Percentiles rank a stretch among this genome's conserved stretches.
These are phyloP conservation scores for Artemisia argyi DNA, from an alignment of 129 eudicot genomes.

Conservation along the genomic window DNA sequence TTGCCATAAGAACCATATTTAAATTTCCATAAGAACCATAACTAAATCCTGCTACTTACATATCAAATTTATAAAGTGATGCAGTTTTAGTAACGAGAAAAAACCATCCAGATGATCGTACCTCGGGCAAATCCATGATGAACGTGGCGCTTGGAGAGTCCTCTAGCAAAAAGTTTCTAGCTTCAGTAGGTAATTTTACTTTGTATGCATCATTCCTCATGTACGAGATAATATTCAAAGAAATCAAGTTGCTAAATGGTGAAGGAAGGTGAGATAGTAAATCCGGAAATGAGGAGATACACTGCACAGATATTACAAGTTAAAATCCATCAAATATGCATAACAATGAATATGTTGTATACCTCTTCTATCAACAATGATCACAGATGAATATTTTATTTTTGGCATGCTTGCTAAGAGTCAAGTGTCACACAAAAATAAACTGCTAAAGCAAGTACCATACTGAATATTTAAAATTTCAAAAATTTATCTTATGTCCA, in stretches of 20 bases:
- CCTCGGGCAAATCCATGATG: conserved; percentile 8
- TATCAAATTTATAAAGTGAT: too few relatives aligned
- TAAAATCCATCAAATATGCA: background rate
- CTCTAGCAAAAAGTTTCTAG: background rate
- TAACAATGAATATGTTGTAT: background rate
- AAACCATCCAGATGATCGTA: too few relatives aligned
- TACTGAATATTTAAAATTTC: too few relatives aligned
- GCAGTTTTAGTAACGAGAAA: too few relatives aligned
- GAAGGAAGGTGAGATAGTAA: conserved; percentile 19
- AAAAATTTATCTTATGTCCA: too few relatives aligned
- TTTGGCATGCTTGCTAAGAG: too few relatives aligned
- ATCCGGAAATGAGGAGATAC: conserved; percentile 12
- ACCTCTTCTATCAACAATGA: background rate
- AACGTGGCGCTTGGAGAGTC: conserved; percentile 10
- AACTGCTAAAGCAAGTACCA: too few relatives aligned
- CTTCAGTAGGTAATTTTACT: conserved; percentile 1
- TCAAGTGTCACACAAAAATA: too few relatives aligned
- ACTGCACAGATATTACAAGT: background rate
- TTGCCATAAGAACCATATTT: too few relatives aligned
- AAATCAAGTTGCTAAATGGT: conserved; percentile 14
- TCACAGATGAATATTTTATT: too few relatives aligned
- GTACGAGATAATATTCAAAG: background rate
- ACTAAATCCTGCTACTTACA: too few relatives aligned
- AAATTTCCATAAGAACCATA: too few relatives aligned
- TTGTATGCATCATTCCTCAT: background rate